Conservation (phyloP, 2,329 filamentous ascomycete species). For the Zopfia rhizophila region DNA sequence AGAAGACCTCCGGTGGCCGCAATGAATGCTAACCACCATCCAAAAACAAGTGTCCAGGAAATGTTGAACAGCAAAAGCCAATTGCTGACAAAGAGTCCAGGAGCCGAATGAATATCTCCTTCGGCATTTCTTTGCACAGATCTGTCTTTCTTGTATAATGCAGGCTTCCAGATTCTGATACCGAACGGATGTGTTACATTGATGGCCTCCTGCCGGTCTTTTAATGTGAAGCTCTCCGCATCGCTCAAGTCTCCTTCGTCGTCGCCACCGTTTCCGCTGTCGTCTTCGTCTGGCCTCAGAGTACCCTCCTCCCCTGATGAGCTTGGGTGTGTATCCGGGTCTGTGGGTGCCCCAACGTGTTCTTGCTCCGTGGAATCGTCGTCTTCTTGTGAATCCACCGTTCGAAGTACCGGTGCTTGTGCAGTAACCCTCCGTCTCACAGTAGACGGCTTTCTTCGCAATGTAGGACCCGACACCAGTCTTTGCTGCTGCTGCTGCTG, state of each 20-base stretch:
- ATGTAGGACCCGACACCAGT: slow-evolving; percentile 42
- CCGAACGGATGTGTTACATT: slow-evolving; percentile 99
- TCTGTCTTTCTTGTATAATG: slow-evolving; percentile 95
- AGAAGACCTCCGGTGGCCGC: slow-evolving; percentile 77
- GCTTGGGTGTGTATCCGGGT: slow-evolving; percentile 34
- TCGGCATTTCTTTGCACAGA: slow-evolving; percentile 97
- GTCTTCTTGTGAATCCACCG: slow-evolving; percentile 61
- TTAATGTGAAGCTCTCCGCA: slow-evolving; percentile 96
- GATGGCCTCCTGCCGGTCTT: slow-evolving; percentile 96
- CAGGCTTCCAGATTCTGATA: slow-evolving; percentile 98
- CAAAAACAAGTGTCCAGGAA: slow-evolving; percentile 89
- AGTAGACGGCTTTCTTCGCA: slow-evolving; percentile 63
- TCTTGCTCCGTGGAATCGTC: slow-evolving; percentile 56
- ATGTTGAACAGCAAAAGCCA: slow-evolving; percentile 91
- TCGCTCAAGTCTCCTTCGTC: slow-evolving; percentile 83
- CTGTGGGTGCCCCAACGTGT: slow-evolving; percentile 32
- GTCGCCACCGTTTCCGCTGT: slow-evolving; percentile 63
- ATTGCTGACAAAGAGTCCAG: slow-evolving; percentile 83
- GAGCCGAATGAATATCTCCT: slow-evolving; percentile 94
- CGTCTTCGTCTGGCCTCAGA: slow-evolving; percentile 46
- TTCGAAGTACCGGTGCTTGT: slow-evolving; percentile 57
- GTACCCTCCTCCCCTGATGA: slow-evolving; percentile 54
- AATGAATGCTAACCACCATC: slow-evolving; percentile 92
- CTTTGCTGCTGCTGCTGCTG: slow-evolving; percentile 29
- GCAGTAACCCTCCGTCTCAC: slow-evolving; percentile 61